These are phyloP conservation scores for Cordyceps farinosa DNA, from an alignment of 2,329 filamentous ascomycete species.

Conservation along the genomic window DNA sequence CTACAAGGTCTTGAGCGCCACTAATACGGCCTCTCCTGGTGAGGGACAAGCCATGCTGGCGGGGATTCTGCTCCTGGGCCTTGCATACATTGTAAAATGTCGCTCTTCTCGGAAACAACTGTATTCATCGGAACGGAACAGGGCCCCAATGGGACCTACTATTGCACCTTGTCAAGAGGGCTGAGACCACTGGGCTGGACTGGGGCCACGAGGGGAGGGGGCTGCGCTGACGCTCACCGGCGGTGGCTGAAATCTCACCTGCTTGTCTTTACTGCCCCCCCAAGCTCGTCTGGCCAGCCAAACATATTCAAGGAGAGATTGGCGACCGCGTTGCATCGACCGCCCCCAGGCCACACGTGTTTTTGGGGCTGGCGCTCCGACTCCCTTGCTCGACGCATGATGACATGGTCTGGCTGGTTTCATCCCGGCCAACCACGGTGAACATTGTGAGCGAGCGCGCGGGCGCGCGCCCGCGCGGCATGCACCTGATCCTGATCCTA, in stretches of 20 bases:
- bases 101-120: neutral
- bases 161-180: neutral
- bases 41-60: neutral
- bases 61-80: neutral
- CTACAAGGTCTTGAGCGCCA: neutral
- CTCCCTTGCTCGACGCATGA: neutral
- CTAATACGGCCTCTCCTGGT: neutral
- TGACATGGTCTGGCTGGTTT: neutral
- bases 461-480: no score
- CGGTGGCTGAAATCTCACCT: neutral
- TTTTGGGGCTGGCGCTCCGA: neutral
- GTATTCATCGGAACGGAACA: neutral
- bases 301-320: neutral
- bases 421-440: conserved; percentile 9
- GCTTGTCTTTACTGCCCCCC: neutral
- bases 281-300: neutral
- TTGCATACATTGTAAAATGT: neutral
- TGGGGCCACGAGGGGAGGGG: neutral
- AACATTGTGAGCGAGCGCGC: neutral
- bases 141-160: neutral
- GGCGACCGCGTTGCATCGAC: neutral
- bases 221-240: conserved; percentile 4
- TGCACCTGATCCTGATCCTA: neutral
- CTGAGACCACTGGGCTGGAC: neutral
- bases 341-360: neutral